Evolutionary conservation across 441 rosid species (phyloP), one percentile per base, ranked within the genome.

Genomic region (Brassica hybrid): DNA sequence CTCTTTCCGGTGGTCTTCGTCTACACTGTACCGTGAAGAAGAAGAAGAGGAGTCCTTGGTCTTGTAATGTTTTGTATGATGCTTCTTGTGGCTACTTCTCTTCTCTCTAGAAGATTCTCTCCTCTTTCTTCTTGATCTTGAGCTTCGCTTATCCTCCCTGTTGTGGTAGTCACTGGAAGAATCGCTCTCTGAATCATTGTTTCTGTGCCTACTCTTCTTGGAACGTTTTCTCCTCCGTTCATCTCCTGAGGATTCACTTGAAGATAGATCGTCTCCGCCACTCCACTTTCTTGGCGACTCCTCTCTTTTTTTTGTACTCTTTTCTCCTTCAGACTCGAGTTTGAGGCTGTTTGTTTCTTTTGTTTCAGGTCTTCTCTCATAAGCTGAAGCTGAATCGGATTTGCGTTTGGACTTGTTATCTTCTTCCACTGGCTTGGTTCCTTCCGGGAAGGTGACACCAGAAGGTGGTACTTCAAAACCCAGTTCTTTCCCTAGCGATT

Each of bases 381-480:
- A 74, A 27, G 78, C 76, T 66, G 76, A 74, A 27, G 78, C 76
- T 66, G 56, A 83, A 32, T 23, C 76, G 38, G 63, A 9, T 67
- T 69, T 84, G 69, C 64, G 45, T 43, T 65, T 74, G 67, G 75
- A 57, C 70, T 77, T 75, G 17, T 72, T 72, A 56, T 74, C 80
- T 41, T 72, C 78, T 43, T 80, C 84, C 64, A 62, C 73, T 14
- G 71, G 64, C 66, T 79, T 89, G 74, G 71, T 85, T 72, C 57
- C 83, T 14, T 65, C 80, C 8, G 84, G 19, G 76, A 79, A 71
- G 2, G 90, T 84, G 34, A 72, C 66, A 74, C 90, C 91, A 75
- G 94, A 85, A 45, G 98, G 98, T 77, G 98, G 98, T 77, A 96
- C 99, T 84, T 91, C 98, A 13, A 96, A 79, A 19, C 99, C 98